Evolutionary conservation across 352 stramenopile genomes (phyloP), one percentile per base, ranked within the genome.

Genomic region (Globisporangium abappressorium): DNA sequence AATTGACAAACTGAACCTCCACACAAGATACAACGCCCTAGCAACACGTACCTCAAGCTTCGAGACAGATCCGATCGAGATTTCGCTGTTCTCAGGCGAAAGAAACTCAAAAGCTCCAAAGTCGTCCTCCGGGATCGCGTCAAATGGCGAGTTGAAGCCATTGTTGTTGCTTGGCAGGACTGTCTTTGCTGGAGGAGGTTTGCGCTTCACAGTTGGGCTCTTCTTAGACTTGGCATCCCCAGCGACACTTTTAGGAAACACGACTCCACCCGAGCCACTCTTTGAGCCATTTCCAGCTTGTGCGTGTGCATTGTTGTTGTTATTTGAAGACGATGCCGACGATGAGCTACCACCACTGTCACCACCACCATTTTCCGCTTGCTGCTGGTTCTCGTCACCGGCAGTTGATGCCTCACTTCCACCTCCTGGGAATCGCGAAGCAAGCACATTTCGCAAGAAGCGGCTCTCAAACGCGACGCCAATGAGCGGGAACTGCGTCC

Each of bases 401-500:
- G 33, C n/a, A 41, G 49, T 3, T 15, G 36, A 55, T 14, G 28
- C 15, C n/a, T 43, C 38, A 22, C 18, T 61, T 18, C 22, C 24
- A 3, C 22, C 62, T 7, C 20, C 28, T 43, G 64, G 57, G n/a
- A 65, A 65, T 3, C 62, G 51, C 57, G 62, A 57, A 9, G 59
- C 66, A 57, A 73, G 62, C 53, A 76, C 57, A 33, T 62, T 83
- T 14, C 76, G 78, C 9, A 92, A 71, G 49, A 93, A 86, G 2
- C 82, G 77, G 36, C 72, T 87, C 58, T 91, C 87, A 55, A 95
- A 94, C 24, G 87, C 84, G 43, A 89, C 75, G 0, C 63, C 85
- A n/a, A 95, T 81, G 12, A 95, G 74, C n/a, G 87, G 87, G 64
- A 95, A 95, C 70, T 95, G 87, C 11, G 82, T 89, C 87, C 87